phyloP scores from a whole-genome alignment of 1,284 basidiomycete species.

The Ceratobasidium sp. region DNA sequence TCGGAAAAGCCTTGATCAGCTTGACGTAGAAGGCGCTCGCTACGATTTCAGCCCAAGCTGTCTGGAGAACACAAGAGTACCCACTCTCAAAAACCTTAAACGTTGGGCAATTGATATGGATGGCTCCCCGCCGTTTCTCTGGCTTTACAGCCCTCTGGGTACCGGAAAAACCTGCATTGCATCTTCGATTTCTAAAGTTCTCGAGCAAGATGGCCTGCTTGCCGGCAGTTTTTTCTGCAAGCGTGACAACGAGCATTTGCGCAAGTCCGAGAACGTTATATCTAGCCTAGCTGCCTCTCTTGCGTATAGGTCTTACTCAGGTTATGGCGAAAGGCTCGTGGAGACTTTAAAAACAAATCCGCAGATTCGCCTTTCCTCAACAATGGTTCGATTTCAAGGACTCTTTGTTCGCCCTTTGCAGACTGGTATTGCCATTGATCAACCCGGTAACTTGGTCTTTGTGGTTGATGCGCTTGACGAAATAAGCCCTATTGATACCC shows the following conservation, averaged over 20 bases:
- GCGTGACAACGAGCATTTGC: neutral
- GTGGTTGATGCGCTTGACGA: too few relatives aligned
- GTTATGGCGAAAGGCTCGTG: neutral
- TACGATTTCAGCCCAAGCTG: too few relatives aligned
- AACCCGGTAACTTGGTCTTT: too few relatives aligned
- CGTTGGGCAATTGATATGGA: neutral
- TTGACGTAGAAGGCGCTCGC: too few relatives aligned
- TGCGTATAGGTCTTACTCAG: neutral
- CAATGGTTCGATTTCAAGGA: too few relatives aligned
- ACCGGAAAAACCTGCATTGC: neutral
- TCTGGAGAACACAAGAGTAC: too few relatives aligned
- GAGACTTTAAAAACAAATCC: neutral
- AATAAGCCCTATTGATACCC: too few relatives aligned
- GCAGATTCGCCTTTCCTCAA: too few relatives aligned
- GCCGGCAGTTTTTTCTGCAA: neutral
- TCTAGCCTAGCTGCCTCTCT: constrained; percentile 4
- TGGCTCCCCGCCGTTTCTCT: constrained; percentile 33
- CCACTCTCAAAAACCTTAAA: too few relatives aligned
- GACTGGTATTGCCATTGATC: too few relatives aligned
- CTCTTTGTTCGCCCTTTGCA: too few relatives aligned
- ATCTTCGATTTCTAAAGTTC: neutral
- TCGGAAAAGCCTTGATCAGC: too few relatives aligned
- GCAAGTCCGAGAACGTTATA: neutral
- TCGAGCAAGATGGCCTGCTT: neutral
- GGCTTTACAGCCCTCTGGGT: neutral